A percentile compares a stretch with the other conserved stretches of the same genome.
phyloP scores from a whole-genome alignment of 352 stramenopile genomes.

The Elongisporangium anandrum region DNA sequence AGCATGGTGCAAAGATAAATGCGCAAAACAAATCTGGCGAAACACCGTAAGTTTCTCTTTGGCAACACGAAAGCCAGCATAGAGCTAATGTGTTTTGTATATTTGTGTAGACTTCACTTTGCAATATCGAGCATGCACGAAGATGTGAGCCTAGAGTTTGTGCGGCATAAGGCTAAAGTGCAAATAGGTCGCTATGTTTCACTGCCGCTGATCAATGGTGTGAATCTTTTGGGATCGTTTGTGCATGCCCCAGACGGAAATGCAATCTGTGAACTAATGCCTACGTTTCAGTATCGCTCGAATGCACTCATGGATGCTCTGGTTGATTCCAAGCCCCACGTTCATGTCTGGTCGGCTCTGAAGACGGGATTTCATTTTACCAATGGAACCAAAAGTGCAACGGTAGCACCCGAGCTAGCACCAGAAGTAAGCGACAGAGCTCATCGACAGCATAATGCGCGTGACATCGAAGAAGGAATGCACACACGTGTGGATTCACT shows the following conservation, averaged over 20 bases:
- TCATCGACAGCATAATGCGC: slow-evolving; percentile 8
- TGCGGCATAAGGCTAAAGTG: slow-evolving; percentile 58
- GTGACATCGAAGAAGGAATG: slow-evolving; percentile 24
- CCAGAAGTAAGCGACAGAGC: background rate
- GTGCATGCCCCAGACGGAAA: slow-evolving; percentile 46
- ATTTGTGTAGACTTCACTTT: slow-evolving; percentile 55
- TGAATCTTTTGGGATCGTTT: slow-evolving; percentile 53
- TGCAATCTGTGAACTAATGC: slow-evolving; percentile 53
- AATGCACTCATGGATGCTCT: slow-evolving; percentile 8
- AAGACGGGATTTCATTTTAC: background rate
- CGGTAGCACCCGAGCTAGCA: background rate
- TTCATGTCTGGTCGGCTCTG: background rate
- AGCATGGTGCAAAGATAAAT: slow-evolving; percentile 69
- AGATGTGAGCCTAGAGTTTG: slow-evolving; percentile 60
- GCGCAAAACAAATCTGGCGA: slow-evolving; percentile 74
- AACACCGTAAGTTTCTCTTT: slow-evolving; percentile 49
- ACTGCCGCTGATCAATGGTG: slow-evolving; percentile 43
- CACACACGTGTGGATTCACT: slow-evolving; percentile 49
- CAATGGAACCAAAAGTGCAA: background rate
- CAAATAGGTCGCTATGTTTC: slow-evolving; percentile 56
- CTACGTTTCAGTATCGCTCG: slow-evolving; percentile 44
- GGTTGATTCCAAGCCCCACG: background rate
- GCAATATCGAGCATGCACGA: slow-evolving; percentile 73
- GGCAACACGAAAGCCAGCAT: background rate
- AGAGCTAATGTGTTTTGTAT: background rate